A percentile compares a stretch with the other conserved stretches of the same genome.
Evolutionary conservation across 177 flowering plant genomes (phyloP).

Genomic region (Tripterygium wilfordii): DNA sequence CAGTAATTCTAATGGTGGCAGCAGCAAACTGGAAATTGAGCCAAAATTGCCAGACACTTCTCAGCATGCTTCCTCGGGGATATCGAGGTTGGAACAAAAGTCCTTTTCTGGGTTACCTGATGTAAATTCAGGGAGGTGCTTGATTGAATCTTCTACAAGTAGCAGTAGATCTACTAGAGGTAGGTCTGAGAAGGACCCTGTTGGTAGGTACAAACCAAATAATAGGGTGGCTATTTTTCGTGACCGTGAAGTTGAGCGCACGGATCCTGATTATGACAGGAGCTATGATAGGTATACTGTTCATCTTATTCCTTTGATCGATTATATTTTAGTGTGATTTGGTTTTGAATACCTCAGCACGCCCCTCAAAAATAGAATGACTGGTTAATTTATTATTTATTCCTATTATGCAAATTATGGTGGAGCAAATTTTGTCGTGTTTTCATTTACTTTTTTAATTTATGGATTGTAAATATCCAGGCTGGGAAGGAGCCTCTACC

Average conservation of each 20-base stretch:
- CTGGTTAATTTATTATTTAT: too few species aligned
- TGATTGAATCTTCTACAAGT: constrained; percentile 49
- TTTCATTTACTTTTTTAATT: too few species aligned
- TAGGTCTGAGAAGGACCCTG: constrained; percentile 68
- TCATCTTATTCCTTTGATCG: too few species aligned
- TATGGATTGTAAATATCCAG: too few species aligned
- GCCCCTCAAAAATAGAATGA: too few species aligned
- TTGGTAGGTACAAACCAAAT: constrained; percentile 60
- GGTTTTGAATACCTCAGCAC: too few species aligned
- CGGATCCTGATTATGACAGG: constrained; percentile 96
- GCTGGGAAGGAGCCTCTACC: too few species aligned
- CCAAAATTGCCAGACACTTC: constrained; percentile 33
- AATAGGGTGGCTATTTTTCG: constrained; percentile 92
- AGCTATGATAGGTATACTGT: constrained; percentile 76
- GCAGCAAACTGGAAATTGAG: constrained; percentile 44
- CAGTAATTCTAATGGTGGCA: constrained; percentile 29
- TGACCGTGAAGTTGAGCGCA: constrained; percentile 89
- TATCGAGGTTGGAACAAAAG: constrained; percentile 48
- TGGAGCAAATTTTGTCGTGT: too few species aligned
- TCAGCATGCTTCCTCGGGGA: constrained; percentile 34
- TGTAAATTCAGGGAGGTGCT: constrained; percentile 38
- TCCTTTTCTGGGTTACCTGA: constrained; percentile 42
- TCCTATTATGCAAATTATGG: too few species aligned
- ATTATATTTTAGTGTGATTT: too few species aligned
- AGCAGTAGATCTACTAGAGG: constrained; percentile 59